A percentile compares a stretch with the other conserved stretches of the same genome.
Conservation (phyloP, 352 stramenopile species). For the Thalassiosira exigua region DNA sequence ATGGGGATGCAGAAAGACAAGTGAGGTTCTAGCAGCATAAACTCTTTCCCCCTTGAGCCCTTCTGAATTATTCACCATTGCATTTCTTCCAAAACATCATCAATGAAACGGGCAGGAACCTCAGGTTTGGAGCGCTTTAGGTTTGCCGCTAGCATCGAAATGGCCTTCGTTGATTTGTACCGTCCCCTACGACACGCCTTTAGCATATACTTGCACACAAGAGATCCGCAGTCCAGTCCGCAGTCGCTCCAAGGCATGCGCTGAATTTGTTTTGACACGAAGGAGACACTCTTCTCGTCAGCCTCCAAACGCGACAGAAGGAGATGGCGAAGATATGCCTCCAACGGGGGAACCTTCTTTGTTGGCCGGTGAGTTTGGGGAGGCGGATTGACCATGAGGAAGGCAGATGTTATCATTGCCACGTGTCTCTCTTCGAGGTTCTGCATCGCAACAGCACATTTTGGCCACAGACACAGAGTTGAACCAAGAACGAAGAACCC, state of each 20-base stretch:
- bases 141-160: conserved; percentile 87
- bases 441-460: conserved; percentile 26
- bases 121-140: conserved; percentile 89
- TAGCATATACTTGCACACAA: conserved; percentile 91
- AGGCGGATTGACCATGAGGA: conserved; percentile 82
- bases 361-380: conserved; percentile 54
- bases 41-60: too few relatives aligned
- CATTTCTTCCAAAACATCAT: conserved; percentile 93
- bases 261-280: conserved; percentile 93
- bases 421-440: conserved; percentile 77
- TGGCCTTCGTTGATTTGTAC: conserved; percentile 89
- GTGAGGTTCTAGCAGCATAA: too few relatives aligned
- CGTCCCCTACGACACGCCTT: conserved; percentile 90
- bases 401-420: conserved; percentile 79
- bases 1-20: too few relatives aligned
- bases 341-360: conserved; percentile 79
- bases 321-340: conserved; percentile 91
- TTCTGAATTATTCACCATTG: conserved; percentile 77
- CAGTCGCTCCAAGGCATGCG: conserved; percentile 91
- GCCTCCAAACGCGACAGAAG: conserved; percentile 91
- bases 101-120: conserved; percentile 90
- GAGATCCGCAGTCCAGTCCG: conserved; percentile 69
- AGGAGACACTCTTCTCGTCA: conserved; percentile 89
- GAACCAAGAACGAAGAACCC: too few relatives aligned
- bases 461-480: too few relatives aligned